Conservation (phyloP, 2,329 filamentous ascomycete genomes). For the Sarocladium brachiariae region DNA sequence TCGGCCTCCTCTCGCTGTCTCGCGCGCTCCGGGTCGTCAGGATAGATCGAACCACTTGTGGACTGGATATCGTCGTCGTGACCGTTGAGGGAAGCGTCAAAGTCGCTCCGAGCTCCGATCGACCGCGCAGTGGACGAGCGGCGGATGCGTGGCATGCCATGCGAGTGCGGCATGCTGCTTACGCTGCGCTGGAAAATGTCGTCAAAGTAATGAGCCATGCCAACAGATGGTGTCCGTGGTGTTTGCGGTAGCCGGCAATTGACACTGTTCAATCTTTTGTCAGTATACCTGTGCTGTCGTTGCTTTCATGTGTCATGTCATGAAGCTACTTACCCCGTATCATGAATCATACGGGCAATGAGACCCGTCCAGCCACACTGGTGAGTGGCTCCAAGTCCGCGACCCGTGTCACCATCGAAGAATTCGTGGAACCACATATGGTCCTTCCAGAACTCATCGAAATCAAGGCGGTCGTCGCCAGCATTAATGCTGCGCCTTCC, state of each 20-base stretch:
- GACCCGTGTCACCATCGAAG: conserved; percentile 87
- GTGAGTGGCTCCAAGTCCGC: conserved; percentile 84
- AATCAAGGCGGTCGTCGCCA: conserved; percentile 79
- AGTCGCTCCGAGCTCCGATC: conserved; percentile 79
- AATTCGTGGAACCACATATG: conserved; percentile 92
- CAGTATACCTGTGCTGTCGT: conserved; percentile 24
- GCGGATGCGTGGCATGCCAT: conserved; percentile 51
- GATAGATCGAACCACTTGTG: conserved; percentile 23
- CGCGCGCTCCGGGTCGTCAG: conserved; percentile 35
- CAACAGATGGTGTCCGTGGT: conserved; percentile 75
- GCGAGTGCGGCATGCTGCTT: conserved; percentile 28
- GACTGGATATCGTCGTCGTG: conserved; percentile 30
- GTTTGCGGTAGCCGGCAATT: conserved; percentile 90
- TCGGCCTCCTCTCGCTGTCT: conserved; percentile 50
- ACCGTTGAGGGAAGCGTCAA: conserved; percentile 44
- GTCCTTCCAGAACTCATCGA: conserved; percentile 83
- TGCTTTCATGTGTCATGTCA: too few species aligned
- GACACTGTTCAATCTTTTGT: conserved; percentile 47
- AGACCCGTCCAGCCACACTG: conserved; percentile 96
- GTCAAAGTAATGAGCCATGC: conserved; percentile 91
- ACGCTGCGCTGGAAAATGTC: conserved; percentile 61
- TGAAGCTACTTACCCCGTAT: conserved; percentile 76
- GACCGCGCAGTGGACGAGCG: conserved; percentile 78
- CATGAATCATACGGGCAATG: conserved; percentile 94
- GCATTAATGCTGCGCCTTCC: conserved; percentile 84